These are phyloP conservation scores for Verticillium zaregamsianum DNA, from an alignment of 2,329 filamentous ascomycete genomes.

Conservation along the genomic window DNA sequence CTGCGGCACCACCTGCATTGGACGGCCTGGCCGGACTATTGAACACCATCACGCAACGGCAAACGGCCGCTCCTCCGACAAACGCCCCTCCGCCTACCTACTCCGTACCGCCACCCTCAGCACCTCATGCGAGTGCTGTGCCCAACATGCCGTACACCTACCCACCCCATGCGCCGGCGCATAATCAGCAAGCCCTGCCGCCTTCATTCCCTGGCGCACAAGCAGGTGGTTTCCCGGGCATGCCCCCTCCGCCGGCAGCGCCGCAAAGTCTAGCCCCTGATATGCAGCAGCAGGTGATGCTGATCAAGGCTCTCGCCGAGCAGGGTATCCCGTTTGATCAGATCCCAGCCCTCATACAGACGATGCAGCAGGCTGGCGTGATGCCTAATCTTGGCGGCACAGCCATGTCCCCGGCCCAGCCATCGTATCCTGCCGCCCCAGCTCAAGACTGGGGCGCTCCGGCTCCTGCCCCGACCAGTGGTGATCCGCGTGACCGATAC, in stretches of 20 bases:
- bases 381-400: slow-evolving; percentile 22
- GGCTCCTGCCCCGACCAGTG: slow-evolving; percentile 19
- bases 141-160: slow-evolving; percentile 39
- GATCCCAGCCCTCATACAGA: slow-evolving; percentile 57
- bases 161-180: slow-evolving; percentile 17
- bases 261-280: slow-evolving; percentile 42
- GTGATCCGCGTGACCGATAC: slow-evolving; percentile 51
- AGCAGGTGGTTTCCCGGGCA: slow-evolving; percentile 1
- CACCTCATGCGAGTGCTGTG: slow-evolving; percentile 9
- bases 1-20: not conserved
- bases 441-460: slow-evolving; percentile 21
- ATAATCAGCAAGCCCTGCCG: not conserved
- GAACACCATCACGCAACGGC: not conserved
- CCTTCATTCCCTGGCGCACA: not conserved
- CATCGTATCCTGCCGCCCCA: slow-evolving; percentile 30
- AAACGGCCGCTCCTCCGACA: not conserved
- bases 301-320: slow-evolving; percentile 71
- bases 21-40: not conserved
- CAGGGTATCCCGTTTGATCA: slow-evolving; percentile 76
- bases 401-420: slow-evolving; percentile 34
- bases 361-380: slow-evolving; percentile 37
- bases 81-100: not conserved
- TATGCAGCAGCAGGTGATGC: slow-evolving; percentile 65
- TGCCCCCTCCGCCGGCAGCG: slow-evolving; percentile 23
- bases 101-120: not conserved